Percentiles rank a stretch among this genome's conserved stretches.
Conservation (phyloP, 495 filamentous ascomycete species). For the Neurospora sp. region DNA sequence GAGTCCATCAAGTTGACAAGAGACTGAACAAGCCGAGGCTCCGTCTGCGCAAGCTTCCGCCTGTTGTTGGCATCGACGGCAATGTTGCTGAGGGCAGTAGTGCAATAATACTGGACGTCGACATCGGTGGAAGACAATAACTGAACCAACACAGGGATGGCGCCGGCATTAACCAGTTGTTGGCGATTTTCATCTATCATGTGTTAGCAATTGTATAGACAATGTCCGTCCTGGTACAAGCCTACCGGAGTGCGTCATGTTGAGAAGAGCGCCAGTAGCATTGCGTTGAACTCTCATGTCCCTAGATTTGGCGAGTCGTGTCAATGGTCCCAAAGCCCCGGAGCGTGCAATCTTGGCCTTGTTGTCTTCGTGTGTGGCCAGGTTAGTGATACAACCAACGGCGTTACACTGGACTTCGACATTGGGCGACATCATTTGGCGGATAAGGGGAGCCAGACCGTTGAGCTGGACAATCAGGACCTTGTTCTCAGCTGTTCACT, state of each 20-base stretch:
- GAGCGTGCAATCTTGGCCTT: constrained; percentile 97
- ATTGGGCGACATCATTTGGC: constrained; percentile 97
- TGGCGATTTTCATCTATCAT: constrained; percentile 84
- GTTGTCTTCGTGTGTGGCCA: constrained; percentile 97
- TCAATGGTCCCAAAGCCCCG: constrained; percentile 82
- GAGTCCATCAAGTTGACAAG: constrained; percentile 96
- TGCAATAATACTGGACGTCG: constrained; percentile 99
- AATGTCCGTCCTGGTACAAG: not conserved
- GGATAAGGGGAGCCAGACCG: constrained; percentile 83
- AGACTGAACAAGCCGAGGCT: constrained; percentile 81
- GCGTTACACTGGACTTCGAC: constrained; percentile 99
- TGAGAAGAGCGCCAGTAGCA: constrained; percentile 88
- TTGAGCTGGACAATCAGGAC: constrained; percentile 88
- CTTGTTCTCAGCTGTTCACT: constrained; percentile 80
- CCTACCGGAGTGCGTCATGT: constrained; percentile 98
- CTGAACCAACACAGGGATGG: constrained; percentile 92
- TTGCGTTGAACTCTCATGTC: constrained; percentile 98
- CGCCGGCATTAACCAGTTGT: constrained; percentile 91
- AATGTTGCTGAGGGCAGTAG: constrained; percentile 95
- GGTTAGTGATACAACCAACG: constrained; percentile 95
- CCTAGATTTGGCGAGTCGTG: constrained; percentile 87
- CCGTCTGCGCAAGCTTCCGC: constrained; percentile 79
- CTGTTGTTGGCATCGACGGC: constrained; percentile 88
- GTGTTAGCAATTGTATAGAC: constrained; percentile 14
- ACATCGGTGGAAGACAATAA: constrained; percentile 85